phyloP scores from a whole-genome alignment of 371 early-diverging fungal genomes.

The Rhizopus sp. region DNA sequence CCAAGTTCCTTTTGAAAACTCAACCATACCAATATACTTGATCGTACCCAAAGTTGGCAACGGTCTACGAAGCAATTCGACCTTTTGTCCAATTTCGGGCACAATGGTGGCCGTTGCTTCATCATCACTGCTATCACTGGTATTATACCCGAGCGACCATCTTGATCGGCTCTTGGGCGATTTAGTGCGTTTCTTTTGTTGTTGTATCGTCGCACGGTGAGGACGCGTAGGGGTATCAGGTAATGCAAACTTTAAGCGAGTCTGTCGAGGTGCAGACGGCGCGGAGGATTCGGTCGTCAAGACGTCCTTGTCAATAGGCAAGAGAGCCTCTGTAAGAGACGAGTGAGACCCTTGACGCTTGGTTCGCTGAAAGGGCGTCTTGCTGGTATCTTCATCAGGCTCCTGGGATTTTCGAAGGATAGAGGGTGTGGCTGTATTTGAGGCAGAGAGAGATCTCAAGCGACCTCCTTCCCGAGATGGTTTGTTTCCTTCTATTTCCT shows the following conservation, averaged over 20 bases:
- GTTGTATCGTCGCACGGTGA: constrained; percentile 2
- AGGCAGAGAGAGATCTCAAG: constrained; percentile 16
- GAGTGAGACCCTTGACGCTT: neutral
- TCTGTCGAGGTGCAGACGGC: constrained; percentile 7
- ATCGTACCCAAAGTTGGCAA: constrained; percentile 45
- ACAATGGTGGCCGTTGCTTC: constrained; percentile 24
- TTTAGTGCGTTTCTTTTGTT: constrained; percentile 19
- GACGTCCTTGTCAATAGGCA: constrained; percentile 7
- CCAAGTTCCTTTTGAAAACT: constrained; percentile 47
- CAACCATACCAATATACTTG: constrained; percentile 44
- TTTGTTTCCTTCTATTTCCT: neutral
- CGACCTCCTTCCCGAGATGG: constrained; percentile 4
- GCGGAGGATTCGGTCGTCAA: neutral
- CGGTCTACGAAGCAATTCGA: constrained; percentile 41
- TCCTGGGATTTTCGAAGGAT: constrained; percentile 4
- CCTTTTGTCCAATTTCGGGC: constrained; percentile 41
- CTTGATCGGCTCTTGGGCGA: constrained; percentile 21
- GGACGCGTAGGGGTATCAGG: constrained; percentile 21
- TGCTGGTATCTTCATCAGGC: neutral
- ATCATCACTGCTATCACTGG: constrained; percentile 26
- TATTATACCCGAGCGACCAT: constrained; percentile 32
- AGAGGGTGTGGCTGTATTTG: neutral
- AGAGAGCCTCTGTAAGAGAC: constrained; percentile 16
- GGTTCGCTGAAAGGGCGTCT: neutral
- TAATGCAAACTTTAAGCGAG: constrained; percentile 17